These are phyloP conservation scores for Cyathus striatus DNA, from an alignment of 768 basidiomycete species.

Conservation along the genomic window DNA sequence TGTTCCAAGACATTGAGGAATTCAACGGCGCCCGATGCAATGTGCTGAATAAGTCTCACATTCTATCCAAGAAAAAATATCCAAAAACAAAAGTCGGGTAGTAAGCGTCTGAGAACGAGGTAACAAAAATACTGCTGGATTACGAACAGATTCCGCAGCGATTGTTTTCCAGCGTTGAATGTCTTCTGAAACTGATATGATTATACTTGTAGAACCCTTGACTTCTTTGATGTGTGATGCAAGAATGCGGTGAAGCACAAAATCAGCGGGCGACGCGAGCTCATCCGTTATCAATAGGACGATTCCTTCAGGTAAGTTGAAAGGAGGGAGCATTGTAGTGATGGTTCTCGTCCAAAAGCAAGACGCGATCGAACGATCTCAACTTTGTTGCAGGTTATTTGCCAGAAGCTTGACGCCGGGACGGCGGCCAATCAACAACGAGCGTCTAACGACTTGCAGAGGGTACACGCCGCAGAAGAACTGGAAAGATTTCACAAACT, in stretches of 20 bases:
- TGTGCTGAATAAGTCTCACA: conserved; percentile 29
- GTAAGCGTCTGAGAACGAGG: neutral
- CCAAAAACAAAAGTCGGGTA: no score
- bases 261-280: conserved; percentile 66
- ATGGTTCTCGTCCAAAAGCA: no score
- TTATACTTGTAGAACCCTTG: conserved; percentile 26
- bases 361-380: no score
- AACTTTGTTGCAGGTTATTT: no score
- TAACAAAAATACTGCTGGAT: neutral
- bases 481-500: no score
- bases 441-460: no score
- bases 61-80: no score
- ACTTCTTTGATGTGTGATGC: conserved; percentile 46
- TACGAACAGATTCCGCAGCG: conserved; percentile 56
- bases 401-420: no score
- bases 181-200: conserved; percentile 57
- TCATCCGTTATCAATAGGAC: conserved; percentile 67
- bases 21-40: conserved; percentile 33
- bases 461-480: no score
- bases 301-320: conserved; percentile 45
- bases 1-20: no score
- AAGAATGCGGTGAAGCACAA: conserved; percentile 56
- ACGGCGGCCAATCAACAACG: no score
- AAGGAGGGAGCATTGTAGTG: conserved; percentile 45
- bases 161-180: conserved; percentile 59